Percentiles rank a stretch among this genome's conserved stretches.
Evolutionary conservation across 2,329 filamentous ascomycete species (phyloP).

Genomic region (Botrytis tulipae): DNA sequence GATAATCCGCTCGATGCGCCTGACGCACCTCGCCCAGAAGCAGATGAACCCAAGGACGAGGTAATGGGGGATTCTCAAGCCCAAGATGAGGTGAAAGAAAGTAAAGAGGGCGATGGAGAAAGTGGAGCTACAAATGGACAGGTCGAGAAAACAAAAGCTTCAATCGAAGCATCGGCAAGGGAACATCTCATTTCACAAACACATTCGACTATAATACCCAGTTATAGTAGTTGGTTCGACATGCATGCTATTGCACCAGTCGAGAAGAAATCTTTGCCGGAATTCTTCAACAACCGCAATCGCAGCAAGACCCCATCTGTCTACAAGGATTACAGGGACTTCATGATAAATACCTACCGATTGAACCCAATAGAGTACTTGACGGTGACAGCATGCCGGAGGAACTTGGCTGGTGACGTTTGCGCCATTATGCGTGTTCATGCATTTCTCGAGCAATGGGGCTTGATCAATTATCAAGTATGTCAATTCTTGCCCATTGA

Average conservation of each 20-base stretch:
- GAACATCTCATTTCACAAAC: conserved; percentile 91
- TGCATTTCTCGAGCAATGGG: conserved; percentile 97
- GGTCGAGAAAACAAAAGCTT: conserved; percentile 70
- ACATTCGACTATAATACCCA: conserved; percentile 92
- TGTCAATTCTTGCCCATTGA: conserved; percentile 23
- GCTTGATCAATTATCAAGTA: conserved; percentile 98
- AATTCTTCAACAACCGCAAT: conserved; percentile 98
- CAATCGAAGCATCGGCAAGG: conserved; percentile 80
- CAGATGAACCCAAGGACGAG: conserved; percentile 66
- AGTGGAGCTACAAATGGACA: conserved; percentile 51
- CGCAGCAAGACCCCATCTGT: conserved; percentile 96
- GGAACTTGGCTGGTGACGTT: conserved; percentile 94
- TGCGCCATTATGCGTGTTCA: conserved; percentile 99
- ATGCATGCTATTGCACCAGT: conserved; percentile 90
- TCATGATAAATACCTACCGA: conserved; percentile 99
- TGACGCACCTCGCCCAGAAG: conserved; percentile 60
- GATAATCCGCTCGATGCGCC: conserved; percentile 71
- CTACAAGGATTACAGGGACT: conserved; percentile 98
- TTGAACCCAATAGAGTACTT: conserved; percentile 94
- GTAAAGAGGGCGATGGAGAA: conserved; percentile 44
- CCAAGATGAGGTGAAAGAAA: conserved; percentile 50
- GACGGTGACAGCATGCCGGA: conserved; percentile 91
- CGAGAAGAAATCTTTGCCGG: conserved; percentile 90
- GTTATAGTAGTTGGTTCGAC: conserved; percentile 98
- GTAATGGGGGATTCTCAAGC: conserved; percentile 70